Conservation (phyloP, 73 alveolate genomes). For the Urostyla sp. region DNA sequence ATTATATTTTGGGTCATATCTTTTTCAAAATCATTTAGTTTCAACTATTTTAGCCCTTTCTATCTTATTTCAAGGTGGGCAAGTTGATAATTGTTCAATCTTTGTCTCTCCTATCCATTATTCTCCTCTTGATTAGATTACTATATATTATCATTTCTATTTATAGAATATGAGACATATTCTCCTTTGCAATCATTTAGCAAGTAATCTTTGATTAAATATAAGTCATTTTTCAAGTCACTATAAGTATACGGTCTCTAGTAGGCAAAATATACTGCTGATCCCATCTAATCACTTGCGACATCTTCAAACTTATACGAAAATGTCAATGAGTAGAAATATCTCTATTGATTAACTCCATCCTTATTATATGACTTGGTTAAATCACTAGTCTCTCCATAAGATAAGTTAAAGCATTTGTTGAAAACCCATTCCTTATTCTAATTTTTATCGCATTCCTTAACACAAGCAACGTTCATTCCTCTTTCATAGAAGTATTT, state of each 20-base stretch:
- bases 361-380: neutral
- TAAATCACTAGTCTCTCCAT: neutral
- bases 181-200: neutral
- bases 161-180: neutral
- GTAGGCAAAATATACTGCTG: constrained; percentile 43
- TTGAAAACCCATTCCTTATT: constrained; percentile 5
- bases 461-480: constrained; percentile 44
- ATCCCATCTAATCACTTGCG: neutral
- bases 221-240: neutral
- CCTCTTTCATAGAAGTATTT: constrained; percentile 65
- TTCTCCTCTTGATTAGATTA: neutral
- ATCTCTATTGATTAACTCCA: neutral
- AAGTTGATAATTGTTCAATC: constrained; percentile 27
- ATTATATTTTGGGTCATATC: neutral
- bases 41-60: constrained; percentile 31
- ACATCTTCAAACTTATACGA: constrained; percentile 22
- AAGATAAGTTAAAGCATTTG: constrained; percentile 14
- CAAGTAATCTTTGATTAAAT: neutral
- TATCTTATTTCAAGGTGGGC: constrained; percentile 40
- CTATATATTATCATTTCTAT: neutral
- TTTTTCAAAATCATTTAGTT: constrained; percentile 34
- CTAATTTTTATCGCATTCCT: neutral
- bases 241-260: constrained; percentile 33
- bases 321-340: constrained; percentile 15
- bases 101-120: neutral